phyloP scores from a whole-genome alignment of 1,284 basidiomycete species.

The Ceratobasidium sp. region DNA sequence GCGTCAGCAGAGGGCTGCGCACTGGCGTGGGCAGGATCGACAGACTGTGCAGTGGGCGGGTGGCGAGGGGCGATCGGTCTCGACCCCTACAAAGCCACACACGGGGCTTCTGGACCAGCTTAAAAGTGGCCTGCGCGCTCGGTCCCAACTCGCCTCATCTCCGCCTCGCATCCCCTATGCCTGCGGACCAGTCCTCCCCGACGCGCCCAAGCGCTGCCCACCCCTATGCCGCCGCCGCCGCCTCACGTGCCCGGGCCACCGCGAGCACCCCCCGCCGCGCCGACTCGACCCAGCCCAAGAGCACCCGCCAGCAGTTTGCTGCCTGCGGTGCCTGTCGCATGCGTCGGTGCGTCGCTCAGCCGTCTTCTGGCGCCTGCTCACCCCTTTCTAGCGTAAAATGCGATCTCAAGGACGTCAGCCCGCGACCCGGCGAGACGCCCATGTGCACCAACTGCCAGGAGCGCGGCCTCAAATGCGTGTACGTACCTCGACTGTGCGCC shows the following conservation, averaged over 20 bases:
- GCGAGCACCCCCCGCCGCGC: constrained; percentile 24
- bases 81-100: constrained; percentile 38
- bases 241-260: constrained; percentile 1
- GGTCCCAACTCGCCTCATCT: constrained; percentile 39
- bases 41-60: not conserved
- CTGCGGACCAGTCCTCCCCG: constrained; percentile 28
- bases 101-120: not conserved
- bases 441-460: constrained; percentile 88
- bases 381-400: constrained; percentile 71
- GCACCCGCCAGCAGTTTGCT: constrained; percentile 81
- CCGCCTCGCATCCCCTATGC: constrained; percentile 34
- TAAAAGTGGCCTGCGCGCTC: constrained; percentile 11
- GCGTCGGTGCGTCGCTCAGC: constrained; percentile 65
- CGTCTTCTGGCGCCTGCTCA: constrained; percentile 49
- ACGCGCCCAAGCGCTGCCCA: constrained; percentile 27
- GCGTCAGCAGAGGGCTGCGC: constrained; percentile 2
- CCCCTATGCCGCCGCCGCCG: constrained; percentile 15
- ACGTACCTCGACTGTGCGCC: constrained; percentile 56
- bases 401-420: constrained; percentile 76
- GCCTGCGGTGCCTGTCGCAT: constrained; percentile 92
- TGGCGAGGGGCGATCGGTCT: not conserved
- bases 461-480: constrained; percentile 86
- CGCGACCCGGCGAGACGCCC: constrained; percentile 58
- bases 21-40: not conserved
- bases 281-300: constrained; percentile 65